Percentiles rank a stretch among this genome's conserved stretches.
These are phyloP conservation scores for Brassica rapa DNA, from an alignment of 345 rosid genomes.

Conservation along the genomic window DNA sequence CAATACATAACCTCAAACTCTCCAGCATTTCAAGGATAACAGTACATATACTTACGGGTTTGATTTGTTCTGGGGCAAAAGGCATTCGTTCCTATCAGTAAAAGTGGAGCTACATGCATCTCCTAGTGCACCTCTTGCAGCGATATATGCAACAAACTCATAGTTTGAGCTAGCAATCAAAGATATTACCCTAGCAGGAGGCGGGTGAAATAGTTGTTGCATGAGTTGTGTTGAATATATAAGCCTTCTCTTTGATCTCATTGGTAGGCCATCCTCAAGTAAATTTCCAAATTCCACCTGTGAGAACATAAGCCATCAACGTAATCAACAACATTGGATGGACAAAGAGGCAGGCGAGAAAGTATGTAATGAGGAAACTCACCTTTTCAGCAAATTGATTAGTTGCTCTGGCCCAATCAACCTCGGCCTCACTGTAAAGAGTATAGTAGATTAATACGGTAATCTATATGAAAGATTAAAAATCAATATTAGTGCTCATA, in stretches of 20 bases:
- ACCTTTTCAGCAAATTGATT: slow-evolving; percentile 79
- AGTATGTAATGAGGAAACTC: slow-evolving; percentile 24
- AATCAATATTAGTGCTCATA: slow-evolving; percentile 10
- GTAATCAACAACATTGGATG: slow-evolving; percentile 17
- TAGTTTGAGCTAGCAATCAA: slow-evolving; percentile 51
- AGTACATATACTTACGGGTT: slow-evolving; percentile 53
- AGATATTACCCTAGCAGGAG: slow-evolving; percentile 52
- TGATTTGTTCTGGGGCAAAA: slow-evolving; percentile 40
- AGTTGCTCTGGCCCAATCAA: slow-evolving; percentile 65
- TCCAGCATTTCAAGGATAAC: not conserved
- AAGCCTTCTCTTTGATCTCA: slow-evolving; percentile 76
- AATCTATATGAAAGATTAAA: not conserved
- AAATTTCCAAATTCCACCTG: slow-evolving; percentile 71
- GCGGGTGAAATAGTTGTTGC: slow-evolving; percentile 66
- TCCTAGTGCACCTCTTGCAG: slow-evolving; percentile 63
- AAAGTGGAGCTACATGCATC: slow-evolving; percentile 63
- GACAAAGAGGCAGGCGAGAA: slow-evolving; percentile 7
- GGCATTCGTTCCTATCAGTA: slow-evolving; percentile 39
- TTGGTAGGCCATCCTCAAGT: slow-evolving; percentile 51
- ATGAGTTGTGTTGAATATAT: slow-evolving; percentile 73
- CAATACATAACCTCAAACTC: not conserved
- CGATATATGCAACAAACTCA: slow-evolving; percentile 55
- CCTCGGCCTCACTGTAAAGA: slow-evolving; percentile 65
- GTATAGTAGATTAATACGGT: not conserved
- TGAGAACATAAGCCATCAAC: slow-evolving; percentile 26